phyloP scores from a whole-genome alignment of 2,329 filamentous ascomycete genomes.

The Lachnellula arida region DNA sequence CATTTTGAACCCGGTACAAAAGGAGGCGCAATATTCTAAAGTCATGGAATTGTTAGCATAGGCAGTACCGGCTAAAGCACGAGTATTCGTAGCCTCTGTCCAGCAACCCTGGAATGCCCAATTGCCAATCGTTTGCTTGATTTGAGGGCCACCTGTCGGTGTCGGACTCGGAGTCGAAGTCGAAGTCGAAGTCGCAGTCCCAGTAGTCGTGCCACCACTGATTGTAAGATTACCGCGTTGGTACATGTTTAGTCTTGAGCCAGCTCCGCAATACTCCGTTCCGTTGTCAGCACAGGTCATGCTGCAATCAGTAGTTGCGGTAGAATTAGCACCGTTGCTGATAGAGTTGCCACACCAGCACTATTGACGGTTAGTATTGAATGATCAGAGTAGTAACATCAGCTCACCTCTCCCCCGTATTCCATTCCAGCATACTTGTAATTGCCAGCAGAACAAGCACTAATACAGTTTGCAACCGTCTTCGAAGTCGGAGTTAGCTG shows the following conservation, averaged over 20 bases:
- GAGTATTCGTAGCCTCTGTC: constrained; percentile 26
- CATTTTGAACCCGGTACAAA: constrained; percentile 30
- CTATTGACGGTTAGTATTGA: constrained; percentile 5
- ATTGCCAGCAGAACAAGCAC: constrained; percentile 12
- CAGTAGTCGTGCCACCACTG: background rate
- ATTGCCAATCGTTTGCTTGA: constrained; percentile 20
- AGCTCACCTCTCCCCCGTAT: constrained; percentile 17
- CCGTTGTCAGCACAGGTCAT: constrained; percentile 27
- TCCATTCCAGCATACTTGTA: constrained; percentile 38
- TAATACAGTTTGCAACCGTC: constrained; percentile 18
- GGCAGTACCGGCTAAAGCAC: constrained; percentile 23
- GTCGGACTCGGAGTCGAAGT: constrained; percentile 15
- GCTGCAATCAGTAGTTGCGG: constrained; percentile 27
- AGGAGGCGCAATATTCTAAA: constrained; percentile 30
- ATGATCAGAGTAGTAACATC: too few relatives aligned
- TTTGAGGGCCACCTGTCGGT: constrained; percentile 13
- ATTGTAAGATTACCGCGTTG: constrained; percentile 7
- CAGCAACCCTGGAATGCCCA: constrained; percentile 31
- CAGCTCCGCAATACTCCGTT: constrained; percentile 33
- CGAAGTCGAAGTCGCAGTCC: constrained; percentile 4
- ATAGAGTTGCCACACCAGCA: constrained; percentile 30
- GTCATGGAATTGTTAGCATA: constrained; percentile 30
- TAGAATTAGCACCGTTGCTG: constrained; percentile 15
- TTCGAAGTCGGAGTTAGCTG: constrained; percentile 4
- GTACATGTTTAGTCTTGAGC: constrained; percentile 26